Evolutionary conservation across 371 early-diverging fungal genomes (phyloP).

Genomic region (Amoeboaphelidium occidentale): DNA sequence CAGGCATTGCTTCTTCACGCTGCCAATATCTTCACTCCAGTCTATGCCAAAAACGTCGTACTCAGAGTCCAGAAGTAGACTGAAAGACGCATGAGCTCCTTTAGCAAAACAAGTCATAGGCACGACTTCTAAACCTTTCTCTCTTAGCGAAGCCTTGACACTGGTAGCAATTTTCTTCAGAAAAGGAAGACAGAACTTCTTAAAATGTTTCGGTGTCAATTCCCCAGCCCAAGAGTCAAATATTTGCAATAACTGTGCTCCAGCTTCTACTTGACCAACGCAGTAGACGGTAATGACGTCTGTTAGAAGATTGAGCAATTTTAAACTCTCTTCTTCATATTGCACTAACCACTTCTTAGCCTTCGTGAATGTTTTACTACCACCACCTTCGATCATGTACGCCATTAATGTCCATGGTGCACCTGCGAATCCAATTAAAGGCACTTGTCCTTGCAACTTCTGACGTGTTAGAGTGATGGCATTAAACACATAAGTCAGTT

Average conservation of each 20-base stretch:
- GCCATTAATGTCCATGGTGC: constrained; percentile 96
- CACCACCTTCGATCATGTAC: constrained; percentile 82
- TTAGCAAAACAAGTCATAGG: constrained; percentile 25
- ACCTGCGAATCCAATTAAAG: constrained; percentile 82
- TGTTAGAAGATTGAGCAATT: constrained; percentile 48
- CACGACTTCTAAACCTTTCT: constrained; percentile 21
- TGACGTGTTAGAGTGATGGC: constrained; percentile 81
- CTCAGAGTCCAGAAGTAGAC: not conserved
- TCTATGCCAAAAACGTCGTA: not conserved
- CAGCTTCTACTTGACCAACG: constrained; percentile 83
- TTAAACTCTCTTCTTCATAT: constrained; percentile 50
- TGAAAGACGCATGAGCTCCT: not conserved
- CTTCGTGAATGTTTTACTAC: constrained; percentile 63
- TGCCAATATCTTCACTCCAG: not conserved
- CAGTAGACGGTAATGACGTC: constrained; percentile 62
- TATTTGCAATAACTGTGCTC: constrained; percentile 83
- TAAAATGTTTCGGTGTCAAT: constrained; percentile 53
- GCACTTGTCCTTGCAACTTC: constrained; percentile 57
- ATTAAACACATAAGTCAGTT: constrained; percentile 73
- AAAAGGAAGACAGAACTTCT: constrained; percentile 64
- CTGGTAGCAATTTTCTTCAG: constrained; percentile 42
- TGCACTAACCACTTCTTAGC: constrained; percentile 72
- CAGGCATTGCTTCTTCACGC: constrained; percentile 3
- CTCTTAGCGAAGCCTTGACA: constrained; percentile 31
- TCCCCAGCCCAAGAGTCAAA: constrained; percentile 94